Base-by-base conservation (phyloP, 148 eudicot genomes). In the Fagopyrum tataricum region DNA sequence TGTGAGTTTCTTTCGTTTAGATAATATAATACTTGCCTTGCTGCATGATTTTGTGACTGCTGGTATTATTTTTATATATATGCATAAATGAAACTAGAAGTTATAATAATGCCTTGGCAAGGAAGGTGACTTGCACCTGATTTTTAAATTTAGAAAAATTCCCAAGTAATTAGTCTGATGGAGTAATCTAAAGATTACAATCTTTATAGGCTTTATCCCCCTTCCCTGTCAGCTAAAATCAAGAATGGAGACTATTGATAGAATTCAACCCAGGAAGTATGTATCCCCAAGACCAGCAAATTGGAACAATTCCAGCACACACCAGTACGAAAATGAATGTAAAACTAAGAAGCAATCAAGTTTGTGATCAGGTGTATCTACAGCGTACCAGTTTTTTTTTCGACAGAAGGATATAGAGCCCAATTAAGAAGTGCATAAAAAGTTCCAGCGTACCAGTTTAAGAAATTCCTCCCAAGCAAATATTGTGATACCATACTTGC, bases 391-490 rank as follows among this genome's bases (percentile, higher is more conserved):
- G n/a, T n/a, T n/a, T n/a, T n/a, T n/a, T n/a, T n/a, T n/a, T n/a
- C n/a, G n/a, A 52, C 15, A 52, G 20, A 23, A 20, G 17, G 24
- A 26, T 24, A 17, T 26, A 61, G 67, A 24, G 15, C 12, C 4
- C 67, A 61, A 26, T 61, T 24, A 61, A 17, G 2, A 64, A 31
- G 15, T 37, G 13, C 44, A 64, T 37, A 37, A 64, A 6, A 64
- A 70, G 52, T 43, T 21, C 21, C 70, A 66, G 58, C 85, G 82
- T 85, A 96, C 99, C 96, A 90, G 73, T 64, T 81, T 74, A 83
- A 92, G 73, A 84, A 96, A 96, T 69, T 92, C 96, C 76, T 92
- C 87, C 99, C 99, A 96, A 48, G 89, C 73, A 84, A 90, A 86
- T 44, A 87, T 83, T 71, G 82, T 55, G 79, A 90, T 67, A 62